Base-by-base conservation (phyloP, 1,284 basidiomycete genomes). In the Rhodotorula sp. region DNA sequence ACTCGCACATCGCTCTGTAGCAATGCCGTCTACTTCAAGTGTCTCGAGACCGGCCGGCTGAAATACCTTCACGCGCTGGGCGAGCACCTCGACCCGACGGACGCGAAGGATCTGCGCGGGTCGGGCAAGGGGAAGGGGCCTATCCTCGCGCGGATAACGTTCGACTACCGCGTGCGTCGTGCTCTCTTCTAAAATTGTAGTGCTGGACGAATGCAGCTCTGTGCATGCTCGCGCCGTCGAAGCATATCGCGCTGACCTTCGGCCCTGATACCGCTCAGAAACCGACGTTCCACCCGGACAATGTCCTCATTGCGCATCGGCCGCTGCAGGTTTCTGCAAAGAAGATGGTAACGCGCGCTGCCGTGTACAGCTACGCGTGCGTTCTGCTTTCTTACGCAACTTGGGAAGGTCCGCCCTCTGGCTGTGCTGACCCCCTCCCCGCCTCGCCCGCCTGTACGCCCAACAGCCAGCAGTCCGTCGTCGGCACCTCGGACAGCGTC, bases 41-140 rank as follows among this genome's bases (percentile, higher is more conserved):
- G 71, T 66, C 64, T 73, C 57, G 71, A 75, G 61, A 61, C 69
- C 9, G 74, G 74, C 19, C 71, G 74, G 12, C 46, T 75, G 21
- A 29, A 53, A 34, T 64, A 48, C 19, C 69, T 73, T 34, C 41
- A 60, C n/a, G 32, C 32, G 6, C 46, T 75, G 0, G 56, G 56
- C 21, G 41, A 39, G 5, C 56, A 50, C 6, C 39, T 62, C 5
- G 58, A 56, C 4, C 48, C 44, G 7, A n/a, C 29, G 1, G 51
- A 64, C 8, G 66, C 63, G n/a, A 60, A 62, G 37, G 57, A 71
- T 32, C 39, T 74, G 12, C 27, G 53, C 37, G 72, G 73, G 10
- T 44, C 44, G 8, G 73, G 73, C 12, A 67, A 67, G 50, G 70
- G 73, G 9, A 74, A 69, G 34, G 73, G 71, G 1, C 57, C 73